Conservation (phyloP, 768 basidiomycete genomes). For the Gautieria morchelliformis region DNA sequence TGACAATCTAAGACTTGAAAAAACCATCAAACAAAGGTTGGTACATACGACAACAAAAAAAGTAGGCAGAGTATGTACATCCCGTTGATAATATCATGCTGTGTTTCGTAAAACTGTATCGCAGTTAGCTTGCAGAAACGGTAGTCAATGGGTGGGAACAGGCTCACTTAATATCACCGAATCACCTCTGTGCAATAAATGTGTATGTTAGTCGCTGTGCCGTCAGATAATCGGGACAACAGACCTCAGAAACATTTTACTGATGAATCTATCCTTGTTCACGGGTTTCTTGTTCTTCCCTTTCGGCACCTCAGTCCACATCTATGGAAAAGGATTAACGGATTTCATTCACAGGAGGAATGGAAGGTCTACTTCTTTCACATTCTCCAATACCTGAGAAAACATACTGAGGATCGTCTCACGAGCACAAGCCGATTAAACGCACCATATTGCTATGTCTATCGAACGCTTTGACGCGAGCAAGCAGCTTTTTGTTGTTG, state of each 20-base stretch:
- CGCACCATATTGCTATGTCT: conserved; percentile 97
- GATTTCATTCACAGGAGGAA: not conserved
- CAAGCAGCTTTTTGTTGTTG: conserved; percentile 96
- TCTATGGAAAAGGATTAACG: conserved; percentile 37
- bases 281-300: conserved; percentile 98
- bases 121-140: not conserved
- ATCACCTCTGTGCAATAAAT: conserved; percentile 58
- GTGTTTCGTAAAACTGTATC: conserved; percentile 18
- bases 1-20: too few species aligned
- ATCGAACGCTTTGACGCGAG: conserved; percentile 96
- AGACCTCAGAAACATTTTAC: conserved; percentile 95
- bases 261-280: conserved; percentile 98
- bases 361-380: conserved; percentile 69
- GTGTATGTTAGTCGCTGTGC: not conserved
- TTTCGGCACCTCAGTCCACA: conserved; percentile 99
- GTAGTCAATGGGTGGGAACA: not conserved
- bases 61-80: too few species aligned
- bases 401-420: conserved; percentile 6
- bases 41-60: too few species aligned
- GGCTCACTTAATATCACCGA: conserved; percentile 93
- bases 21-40: too few species aligned
- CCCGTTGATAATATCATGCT: conserved; percentile 9
- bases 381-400: conserved; percentile 85
- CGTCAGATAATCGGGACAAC: conserved; percentile 15
- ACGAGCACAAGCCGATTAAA: conserved; percentile 9